Conservation (phyloP, 225 moss, liverwort and hornwort species). For the Rhytidiadelphus loreus region DNA sequence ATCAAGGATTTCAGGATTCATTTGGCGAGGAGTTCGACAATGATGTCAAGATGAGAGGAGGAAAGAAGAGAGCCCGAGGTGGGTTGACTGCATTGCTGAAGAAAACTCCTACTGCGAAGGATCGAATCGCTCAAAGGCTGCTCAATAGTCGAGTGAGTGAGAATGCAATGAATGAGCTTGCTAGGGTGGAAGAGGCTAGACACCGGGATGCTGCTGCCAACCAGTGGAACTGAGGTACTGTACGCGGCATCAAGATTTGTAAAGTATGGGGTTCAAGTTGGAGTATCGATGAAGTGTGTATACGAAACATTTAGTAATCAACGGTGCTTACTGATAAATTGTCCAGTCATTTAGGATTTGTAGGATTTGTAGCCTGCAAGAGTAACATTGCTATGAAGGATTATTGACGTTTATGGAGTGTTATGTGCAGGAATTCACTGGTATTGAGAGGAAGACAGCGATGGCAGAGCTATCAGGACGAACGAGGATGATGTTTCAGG, state of each 20-base stretch:
- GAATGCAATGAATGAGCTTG: slow-evolving; percentile 48
- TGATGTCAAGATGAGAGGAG: slow-evolving; percentile 3
- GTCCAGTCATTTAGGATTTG: background rate
- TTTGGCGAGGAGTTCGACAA: slow-evolving; percentile 25
- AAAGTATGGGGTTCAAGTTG: background rate
- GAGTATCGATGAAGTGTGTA: background rate
- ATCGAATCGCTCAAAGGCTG: slow-evolving; percentile 72
- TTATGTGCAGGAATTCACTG: background rate
- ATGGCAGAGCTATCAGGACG: background rate
- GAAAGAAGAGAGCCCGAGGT: slow-evolving; percentile 51
- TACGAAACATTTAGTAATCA: background rate
- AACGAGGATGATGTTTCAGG: background rate
- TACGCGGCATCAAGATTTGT: background rate
- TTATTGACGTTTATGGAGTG: background rate
- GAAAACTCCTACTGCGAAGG: slow-evolving; percentile 74
- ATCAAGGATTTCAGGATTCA: slow-evolving; percentile 40
- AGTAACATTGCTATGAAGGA: background rate
- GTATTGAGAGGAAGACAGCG: background rate
- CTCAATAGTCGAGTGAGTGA: slow-evolving; percentile 77
- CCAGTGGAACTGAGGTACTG: slow-evolving; percentile 56
- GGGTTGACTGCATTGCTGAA: slow-evolving; percentile 66
- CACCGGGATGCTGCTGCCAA: slow-evolving; percentile 85
- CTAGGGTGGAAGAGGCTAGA: slow-evolving; percentile 67
- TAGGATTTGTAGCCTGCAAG: background rate
- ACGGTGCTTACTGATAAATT: background rate